Percentiles rank a stretch among this genome's conserved stretches.
phyloP scores from a whole-genome alignment of 495 filamentous ascomycete species.

The Neurospora sp. region DNA sequence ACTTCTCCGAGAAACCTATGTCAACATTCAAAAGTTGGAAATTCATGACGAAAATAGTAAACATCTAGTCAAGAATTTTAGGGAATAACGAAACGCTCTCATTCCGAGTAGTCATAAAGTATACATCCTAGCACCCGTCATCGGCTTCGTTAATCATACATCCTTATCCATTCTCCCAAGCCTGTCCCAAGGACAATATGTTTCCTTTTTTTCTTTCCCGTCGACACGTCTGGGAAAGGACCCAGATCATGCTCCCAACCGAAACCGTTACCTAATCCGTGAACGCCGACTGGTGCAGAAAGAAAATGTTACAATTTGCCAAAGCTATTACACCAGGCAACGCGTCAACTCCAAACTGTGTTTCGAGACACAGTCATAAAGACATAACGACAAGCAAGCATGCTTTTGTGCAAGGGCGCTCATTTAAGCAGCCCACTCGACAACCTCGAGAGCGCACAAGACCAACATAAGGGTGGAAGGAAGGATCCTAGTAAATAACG shows the following conservation, averaged over 20 bases:
- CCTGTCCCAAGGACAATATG: neutral
- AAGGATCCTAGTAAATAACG: constrained; percentile 55
- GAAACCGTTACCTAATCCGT: neutral
- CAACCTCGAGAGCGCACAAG: constrained; percentile 81
- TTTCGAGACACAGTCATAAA: neutral
- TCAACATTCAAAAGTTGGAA: neutral
- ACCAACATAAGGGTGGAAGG: constrained; percentile 87
- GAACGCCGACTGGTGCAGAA: neutral
- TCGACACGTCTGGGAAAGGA: neutral
- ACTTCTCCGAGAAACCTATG: neutral
- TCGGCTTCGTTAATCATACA: neutral
- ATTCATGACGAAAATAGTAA: neutral
- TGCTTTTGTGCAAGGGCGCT: neutral
- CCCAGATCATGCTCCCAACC: too few relatives aligned
- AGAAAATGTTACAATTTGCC: neutral
- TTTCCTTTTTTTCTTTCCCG: neutral
- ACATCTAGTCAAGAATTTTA: neutral
- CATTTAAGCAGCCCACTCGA: constrained; percentile 64
- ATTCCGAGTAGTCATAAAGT: neutral
- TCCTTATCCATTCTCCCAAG: neutral
- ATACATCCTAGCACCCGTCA: neutral
- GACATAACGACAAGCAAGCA: neutral
- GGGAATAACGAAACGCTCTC: neutral
- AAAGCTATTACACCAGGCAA: neutral
- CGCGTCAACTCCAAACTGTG: neutral